Evolutionary conservation across 148 eudicot species (phyloP).

Genomic region (Chenopodium album): DNA sequence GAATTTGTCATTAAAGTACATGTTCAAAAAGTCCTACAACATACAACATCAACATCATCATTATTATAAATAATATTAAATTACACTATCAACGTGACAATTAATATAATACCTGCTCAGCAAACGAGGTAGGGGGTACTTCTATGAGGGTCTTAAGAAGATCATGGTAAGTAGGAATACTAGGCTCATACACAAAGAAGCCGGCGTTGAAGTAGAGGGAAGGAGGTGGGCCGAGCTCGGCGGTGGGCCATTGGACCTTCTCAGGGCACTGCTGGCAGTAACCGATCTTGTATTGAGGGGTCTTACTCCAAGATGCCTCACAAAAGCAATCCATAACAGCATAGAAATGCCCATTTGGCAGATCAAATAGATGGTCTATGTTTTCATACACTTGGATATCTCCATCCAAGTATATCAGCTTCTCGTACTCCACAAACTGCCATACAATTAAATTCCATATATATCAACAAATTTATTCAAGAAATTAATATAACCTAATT

Average conservation of each 20-base stretch:
- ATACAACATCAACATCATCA: background rate
- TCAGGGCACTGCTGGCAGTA: slow-evolving; percentile 57
- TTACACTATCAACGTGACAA: too few species aligned
- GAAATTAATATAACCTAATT: too few species aligned
- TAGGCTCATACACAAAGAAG: slow-evolving; percentile 43
- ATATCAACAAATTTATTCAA: background rate
- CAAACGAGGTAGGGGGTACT: slow-evolving; percentile 38
- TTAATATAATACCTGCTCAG: slow-evolving; percentile 37
- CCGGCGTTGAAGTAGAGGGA: slow-evolving; percentile 47
- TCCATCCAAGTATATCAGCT: slow-evolving; percentile 45
- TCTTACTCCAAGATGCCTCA: slow-evolving; percentile 45
- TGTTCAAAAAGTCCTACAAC: slow-evolving; percentile 43
- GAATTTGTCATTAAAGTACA: slow-evolving; percentile 42
- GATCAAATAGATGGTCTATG: slow-evolving; percentile 48
- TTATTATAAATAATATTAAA: too few species aligned
- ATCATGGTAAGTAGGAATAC: slow-evolving; percentile 25
- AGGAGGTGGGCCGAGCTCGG: slow-evolving; percentile 38
- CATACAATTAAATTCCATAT: background rate
- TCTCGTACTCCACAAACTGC: slow-evolving; percentile 49
- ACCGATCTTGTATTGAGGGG: slow-evolving; percentile 39
- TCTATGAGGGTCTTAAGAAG: slow-evolving; percentile 32
- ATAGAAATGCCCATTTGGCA: slow-evolving; percentile 42
- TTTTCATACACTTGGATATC: slow-evolving; percentile 45
- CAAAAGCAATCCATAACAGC: slow-evolving; percentile 49
- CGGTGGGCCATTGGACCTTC: slow-evolving; percentile 41